phyloP scores from a whole-genome alignment of 768 basidiomycete species.

The Lyophyllum decastes region DNA sequence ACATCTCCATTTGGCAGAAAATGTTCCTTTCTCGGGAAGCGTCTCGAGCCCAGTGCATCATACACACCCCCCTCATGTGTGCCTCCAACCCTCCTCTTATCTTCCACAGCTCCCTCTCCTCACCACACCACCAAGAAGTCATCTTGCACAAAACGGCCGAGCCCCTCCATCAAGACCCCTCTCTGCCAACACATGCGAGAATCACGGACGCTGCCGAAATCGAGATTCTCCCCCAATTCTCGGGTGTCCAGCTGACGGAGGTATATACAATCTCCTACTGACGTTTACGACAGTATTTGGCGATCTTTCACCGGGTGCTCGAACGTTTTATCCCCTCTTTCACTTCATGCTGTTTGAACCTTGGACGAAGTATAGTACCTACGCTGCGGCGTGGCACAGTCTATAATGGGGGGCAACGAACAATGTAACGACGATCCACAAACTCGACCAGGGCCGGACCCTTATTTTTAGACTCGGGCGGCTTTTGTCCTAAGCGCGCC shows the following conservation, averaged over 20 bases:
- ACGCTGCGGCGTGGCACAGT: too few species aligned
- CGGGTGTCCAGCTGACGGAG: not conserved
- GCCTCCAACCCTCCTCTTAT: not conserved
- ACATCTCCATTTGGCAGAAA: slow-evolving; percentile 16
- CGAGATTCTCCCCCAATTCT: slow-evolving; percentile 12
- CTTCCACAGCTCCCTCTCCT: not conserved
- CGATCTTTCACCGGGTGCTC: not conserved
- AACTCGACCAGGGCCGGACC: too few species aligned
- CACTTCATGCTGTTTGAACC: not conserved
- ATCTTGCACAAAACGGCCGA: not conserved
- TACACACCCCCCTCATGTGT: not conserved
- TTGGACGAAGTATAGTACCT: too few species aligned
- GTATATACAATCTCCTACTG: not conserved
- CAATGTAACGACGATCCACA: too few species aligned
- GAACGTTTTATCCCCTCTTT: not conserved
- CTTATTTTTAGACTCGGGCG: not conserved
- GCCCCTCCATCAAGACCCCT: not conserved
- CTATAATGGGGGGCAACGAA: too few species aligned
- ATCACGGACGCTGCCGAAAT: slow-evolving; percentile 22
- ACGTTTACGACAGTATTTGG: not conserved
- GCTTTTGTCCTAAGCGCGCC: not conserved
- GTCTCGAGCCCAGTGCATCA: not conserved
- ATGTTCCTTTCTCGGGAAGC: slow-evolving; percentile 15
- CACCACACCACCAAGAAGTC: not conserved
- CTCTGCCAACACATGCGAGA: slow-evolving; percentile 16